Evolutionary conservation across 2,329 filamentous ascomycete genomes (phyloP).

Genomic region (Conoideocrella luteorostrata): DNA sequence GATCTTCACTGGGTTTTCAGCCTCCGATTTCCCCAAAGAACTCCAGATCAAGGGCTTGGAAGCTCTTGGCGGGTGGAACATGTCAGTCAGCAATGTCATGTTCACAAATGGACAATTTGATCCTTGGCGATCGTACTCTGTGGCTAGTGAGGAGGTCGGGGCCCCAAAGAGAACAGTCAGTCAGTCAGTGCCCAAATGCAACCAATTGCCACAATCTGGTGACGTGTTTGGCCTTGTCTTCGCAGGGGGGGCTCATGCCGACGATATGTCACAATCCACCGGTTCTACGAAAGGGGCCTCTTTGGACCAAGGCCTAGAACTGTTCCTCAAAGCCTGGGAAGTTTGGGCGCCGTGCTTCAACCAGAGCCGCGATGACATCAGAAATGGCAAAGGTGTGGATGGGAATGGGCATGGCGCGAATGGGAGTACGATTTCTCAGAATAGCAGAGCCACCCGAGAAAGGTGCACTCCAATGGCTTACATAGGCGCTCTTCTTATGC

Average conservation of each 20-base stretch:
- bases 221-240: slow-evolving; percentile 12
- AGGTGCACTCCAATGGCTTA: no score
- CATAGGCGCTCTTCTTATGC: no score
- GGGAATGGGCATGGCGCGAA: neutral
- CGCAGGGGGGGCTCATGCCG: slow-evolving; percentile 9
- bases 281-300: slow-evolving; percentile 5
- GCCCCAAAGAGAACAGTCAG: slow-evolving; percentile 4
- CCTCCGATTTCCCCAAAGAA: slow-evolving; percentile 4
- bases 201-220: no score
- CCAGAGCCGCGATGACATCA: slow-evolving; percentile 11
- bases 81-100: slow-evolving; percentile 18
- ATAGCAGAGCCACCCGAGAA: no score
- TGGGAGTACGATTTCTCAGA: no score
- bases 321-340: slow-evolving; percentile 13
- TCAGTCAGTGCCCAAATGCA: slow-evolving; percentile 9
- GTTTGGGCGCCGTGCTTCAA: slow-evolving; percentile 13
- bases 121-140: slow-evolving; percentile 19
- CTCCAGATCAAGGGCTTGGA: slow-evolving; percentile 30
- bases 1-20: slow-evolving; percentile 1
- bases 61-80: slow-evolving; percentile 22
- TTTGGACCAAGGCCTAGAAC: slow-evolving; percentile 8
- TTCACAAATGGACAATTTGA: slow-evolving; percentile 24
- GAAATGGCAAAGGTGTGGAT: slow-evolving; percentile 10
- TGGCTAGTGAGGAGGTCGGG: slow-evolving; percentile 9
- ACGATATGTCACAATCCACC: slow-evolving; percentile 9